Percentiles rank a stretch among this genome's conserved stretches.
Conservation (phyloP, 1,139 yeast species). For the Blastobotrys petasosporus region DNA sequence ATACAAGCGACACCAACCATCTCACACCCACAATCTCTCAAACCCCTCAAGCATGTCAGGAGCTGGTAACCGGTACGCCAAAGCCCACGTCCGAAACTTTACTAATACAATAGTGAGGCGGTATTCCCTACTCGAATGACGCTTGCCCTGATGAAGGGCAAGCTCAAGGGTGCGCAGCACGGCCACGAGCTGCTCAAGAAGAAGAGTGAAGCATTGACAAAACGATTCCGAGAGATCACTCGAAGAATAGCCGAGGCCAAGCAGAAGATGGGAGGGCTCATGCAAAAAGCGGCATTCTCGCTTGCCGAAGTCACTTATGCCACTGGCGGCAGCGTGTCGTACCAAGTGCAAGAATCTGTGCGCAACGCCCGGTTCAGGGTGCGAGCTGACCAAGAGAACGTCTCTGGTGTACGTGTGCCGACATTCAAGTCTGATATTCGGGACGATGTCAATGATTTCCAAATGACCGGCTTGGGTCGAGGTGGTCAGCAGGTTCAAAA, state of each 20-base stretch:
- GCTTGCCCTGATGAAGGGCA: slow-evolving; percentile 86
- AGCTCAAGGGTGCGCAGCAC: slow-evolving; percentile 94
- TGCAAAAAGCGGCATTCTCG: slow-evolving; percentile 98
- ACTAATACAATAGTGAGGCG: slow-evolving; percentile 32
- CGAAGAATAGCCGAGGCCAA: slow-evolving; percentile 92
- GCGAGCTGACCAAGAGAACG: slow-evolving; percentile 90
- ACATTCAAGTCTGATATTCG: slow-evolving; percentile 82
- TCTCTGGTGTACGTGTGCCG: slow-evolving; percentile 91
- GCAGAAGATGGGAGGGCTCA: slow-evolving; percentile 92
- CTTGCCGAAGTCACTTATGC: slow-evolving; percentile 96
- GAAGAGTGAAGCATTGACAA: slow-evolving; percentile 94
- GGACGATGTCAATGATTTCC: slow-evolving; percentile 84
- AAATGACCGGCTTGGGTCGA: slow-evolving; percentile 92
- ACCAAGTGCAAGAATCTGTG: slow-evolving; percentile 93
- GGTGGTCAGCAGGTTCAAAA: slow-evolving; percentile 98
- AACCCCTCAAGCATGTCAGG: slow-evolving; percentile 5
- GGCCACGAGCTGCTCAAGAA: slow-evolving; percentile 92
- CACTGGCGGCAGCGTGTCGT: slow-evolving; percentile 90
- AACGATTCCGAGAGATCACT: slow-evolving; percentile 92
- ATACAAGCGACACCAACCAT: too few relatives aligned
- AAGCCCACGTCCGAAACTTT: neutral
- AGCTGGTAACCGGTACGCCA: slow-evolving; percentile 6
- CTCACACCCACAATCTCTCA: too few relatives aligned
- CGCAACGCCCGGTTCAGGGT: slow-evolving; percentile 82
- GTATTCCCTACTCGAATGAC: slow-evolving; percentile 97